Evolutionary conservation across 2,329 filamentous ascomycete species (phyloP), one percentile per base, ranked within the genome.

Genomic region (Lecanosticta acicola): DNA sequence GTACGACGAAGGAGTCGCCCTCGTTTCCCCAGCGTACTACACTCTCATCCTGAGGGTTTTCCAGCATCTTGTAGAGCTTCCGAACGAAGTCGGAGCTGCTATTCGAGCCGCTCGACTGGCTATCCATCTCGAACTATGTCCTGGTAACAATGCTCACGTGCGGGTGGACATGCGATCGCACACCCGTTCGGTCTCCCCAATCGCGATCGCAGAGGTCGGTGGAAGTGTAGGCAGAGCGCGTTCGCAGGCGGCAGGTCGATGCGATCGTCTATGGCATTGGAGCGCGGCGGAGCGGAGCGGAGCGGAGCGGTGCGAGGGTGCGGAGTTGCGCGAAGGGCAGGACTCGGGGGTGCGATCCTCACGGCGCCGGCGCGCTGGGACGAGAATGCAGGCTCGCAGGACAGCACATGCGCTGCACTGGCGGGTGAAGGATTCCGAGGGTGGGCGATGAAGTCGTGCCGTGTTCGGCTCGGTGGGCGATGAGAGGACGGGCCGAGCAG

Each of bases 51-150:
- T 87, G 84, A 29, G 90, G 90, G 63, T 94, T 94, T 70, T 97
- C 91, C 61, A 98, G 75, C 93, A 98, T 98, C 91, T 95, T 94
- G 78, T 96, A 97, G 56, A 97, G 76, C 73, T 97, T 97, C 75
- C 91, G 89, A 72, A 97, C 89, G 78, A 95, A 95, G 74, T 95
- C 89, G 77, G 89, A 94, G 53, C 89, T 94, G 73, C 87, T 94
- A 70, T 86, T 93, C 63, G 71, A 69, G 57, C 65, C 65, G 50
- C 66, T 65, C 52, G 64, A 46, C 32, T 67, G 64, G 65, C 59
- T 64, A 56, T 74, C 71, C 72, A 74, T 74, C 57, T 41, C 51
- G 34, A 41, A 42, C 24, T 7, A 29, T 29, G 24, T 11, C 11
- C 24, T 11, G 24, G 11, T 29, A 29, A 29, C 24, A 29, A 29